phyloP scores from a whole-genome alignment of 306 rosid genomes.

The Rosa multiflora region DNA sequence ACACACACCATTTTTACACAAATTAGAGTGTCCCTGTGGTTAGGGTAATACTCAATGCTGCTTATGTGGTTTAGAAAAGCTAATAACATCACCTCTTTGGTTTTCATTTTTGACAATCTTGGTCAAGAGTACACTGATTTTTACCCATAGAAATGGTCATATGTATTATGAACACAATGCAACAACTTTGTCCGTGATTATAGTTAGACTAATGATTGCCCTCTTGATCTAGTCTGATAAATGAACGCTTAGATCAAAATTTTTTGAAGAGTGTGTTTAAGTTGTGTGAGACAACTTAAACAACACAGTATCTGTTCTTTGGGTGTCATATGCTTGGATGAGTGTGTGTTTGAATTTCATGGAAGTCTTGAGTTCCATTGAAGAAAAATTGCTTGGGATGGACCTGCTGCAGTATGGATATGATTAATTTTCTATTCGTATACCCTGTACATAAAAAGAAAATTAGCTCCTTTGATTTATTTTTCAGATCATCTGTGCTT shows the following conservation, averaged over 20 bases:
- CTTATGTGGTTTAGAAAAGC: not conserved
- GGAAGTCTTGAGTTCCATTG: not conserved
- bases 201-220: not conserved
- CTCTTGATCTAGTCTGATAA: not conserved
- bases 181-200: not conserved
- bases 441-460: not conserved
- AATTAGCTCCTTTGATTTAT: constrained; percentile 11
- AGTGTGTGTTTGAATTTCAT: not conserved
- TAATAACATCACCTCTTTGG: not conserved
- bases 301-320: not conserved
- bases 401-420: not conserved
- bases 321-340: not conserved
- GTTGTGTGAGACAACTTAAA: not conserved
- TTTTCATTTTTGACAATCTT: not conserved
- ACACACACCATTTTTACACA: not conserved
- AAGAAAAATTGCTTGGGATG: not conserved
- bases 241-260: not conserved
- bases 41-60: not conserved
- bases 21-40: not conserved
- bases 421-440: not conserved
- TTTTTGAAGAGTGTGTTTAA: not conserved
- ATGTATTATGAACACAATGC: not conserved
- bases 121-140: not conserved
- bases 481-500: constrained; percentile 11
- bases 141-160: not conserved